Evolutionary conservation across 2,329 filamentous ascomycete species (phyloP).

Genomic region (Macroventuria anomochaeta): DNA sequence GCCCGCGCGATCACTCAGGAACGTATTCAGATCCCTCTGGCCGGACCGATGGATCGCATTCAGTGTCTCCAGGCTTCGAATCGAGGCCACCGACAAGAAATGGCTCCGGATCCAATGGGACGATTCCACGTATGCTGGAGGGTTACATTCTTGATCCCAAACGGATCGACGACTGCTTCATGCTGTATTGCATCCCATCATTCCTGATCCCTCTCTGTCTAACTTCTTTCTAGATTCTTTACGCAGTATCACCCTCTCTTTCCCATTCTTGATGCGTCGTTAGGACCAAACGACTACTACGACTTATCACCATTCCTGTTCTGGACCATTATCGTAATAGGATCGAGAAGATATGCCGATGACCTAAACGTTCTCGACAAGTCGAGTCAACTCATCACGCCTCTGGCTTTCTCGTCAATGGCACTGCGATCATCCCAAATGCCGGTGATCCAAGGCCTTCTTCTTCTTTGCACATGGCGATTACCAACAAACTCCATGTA

Average conservation of each 20-base stretch:
- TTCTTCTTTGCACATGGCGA: slow-evolving; percentile 52
- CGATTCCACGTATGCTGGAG: slow-evolving; percentile 38
- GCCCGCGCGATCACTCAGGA: slow-evolving; percentile 35
- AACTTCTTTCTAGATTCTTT: slow-evolving; percentile 39
- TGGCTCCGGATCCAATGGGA: slow-evolving; percentile 25
- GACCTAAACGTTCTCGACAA: slow-evolving; percentile 46
- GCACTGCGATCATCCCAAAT: slow-evolving; percentile 46
- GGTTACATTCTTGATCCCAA: slow-evolving; percentile 43
- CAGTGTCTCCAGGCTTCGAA: slow-evolving; percentile 41
- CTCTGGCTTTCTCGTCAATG: slow-evolving; percentile 48
- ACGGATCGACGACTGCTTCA: slow-evolving; percentile 46
- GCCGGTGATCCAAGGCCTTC: slow-evolving; percentile 49
- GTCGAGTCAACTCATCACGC: slow-evolving; percentile 44
- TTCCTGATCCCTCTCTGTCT: slow-evolving; percentile 11
- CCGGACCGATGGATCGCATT: slow-evolving; percentile 35
- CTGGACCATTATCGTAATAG: slow-evolving; percentile 51
- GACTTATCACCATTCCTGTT: slow-evolving; percentile 48
- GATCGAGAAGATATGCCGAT: slow-evolving; percentile 47
- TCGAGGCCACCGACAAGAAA: slow-evolving; percentile 34
- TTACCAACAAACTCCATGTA: slow-evolving; percentile 52
- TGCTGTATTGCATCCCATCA: slow-evolving; percentile 29
- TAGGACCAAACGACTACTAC: slow-evolving; percentile 44
- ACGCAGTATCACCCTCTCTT: slow-evolving; percentile 44
- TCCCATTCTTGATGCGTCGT: slow-evolving; percentile 41
- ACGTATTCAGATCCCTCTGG: slow-evolving; percentile 40